A percentile compares a stretch with the other conserved stretches of the same genome.
Evolutionary conservation across 2,329 filamentous ascomycete genomes (phyloP).

Genomic region (Diplodia sapinea): DNA sequence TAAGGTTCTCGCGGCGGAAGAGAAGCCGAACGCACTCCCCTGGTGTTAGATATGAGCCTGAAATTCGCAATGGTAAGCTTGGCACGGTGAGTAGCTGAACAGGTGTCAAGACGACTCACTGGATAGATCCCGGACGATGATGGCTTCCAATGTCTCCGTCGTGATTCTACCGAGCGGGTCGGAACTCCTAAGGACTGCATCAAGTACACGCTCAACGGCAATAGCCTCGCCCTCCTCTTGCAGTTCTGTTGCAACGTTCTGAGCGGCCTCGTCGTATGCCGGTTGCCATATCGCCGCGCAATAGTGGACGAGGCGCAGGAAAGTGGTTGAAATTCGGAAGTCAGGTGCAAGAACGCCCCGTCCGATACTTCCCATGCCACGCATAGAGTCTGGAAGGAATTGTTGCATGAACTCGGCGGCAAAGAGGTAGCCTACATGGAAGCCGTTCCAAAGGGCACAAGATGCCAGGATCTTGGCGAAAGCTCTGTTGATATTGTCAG

Average conservation of each 20-base stretch:
- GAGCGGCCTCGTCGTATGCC: not conserved
- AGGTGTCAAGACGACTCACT: not conserved
- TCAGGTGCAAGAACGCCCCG: not conserved
- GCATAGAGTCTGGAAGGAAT: not conserved
- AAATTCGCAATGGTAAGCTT: not conserved
- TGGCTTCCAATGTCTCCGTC: not conserved
- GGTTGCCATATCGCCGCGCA: not conserved
- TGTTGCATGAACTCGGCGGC: not conserved
- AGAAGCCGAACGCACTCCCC: conserved; percentile 1
- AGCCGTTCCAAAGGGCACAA: conserved; percentile 11
- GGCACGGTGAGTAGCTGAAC: not conserved
- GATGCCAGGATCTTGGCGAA: not conserved
- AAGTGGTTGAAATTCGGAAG: not conserved
- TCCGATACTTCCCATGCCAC: too few species aligned
- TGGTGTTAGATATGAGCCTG: not conserved
- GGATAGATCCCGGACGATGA: not conserved
- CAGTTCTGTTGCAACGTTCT: not conserved
- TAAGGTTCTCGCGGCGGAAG: conserved; percentile 1
- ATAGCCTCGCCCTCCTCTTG: not conserved
- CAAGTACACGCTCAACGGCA: conserved; percentile 4
- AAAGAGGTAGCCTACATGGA: not conserved
- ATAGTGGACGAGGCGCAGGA: conserved; percentile 8
- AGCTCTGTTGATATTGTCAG: not conserved
- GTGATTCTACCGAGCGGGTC: not conserved
- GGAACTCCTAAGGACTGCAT: not conserved